Evolutionary conservation across 2,329 filamentous ascomycete genomes (phyloP).

Genomic region (Cryphonectria radicalis): DNA sequence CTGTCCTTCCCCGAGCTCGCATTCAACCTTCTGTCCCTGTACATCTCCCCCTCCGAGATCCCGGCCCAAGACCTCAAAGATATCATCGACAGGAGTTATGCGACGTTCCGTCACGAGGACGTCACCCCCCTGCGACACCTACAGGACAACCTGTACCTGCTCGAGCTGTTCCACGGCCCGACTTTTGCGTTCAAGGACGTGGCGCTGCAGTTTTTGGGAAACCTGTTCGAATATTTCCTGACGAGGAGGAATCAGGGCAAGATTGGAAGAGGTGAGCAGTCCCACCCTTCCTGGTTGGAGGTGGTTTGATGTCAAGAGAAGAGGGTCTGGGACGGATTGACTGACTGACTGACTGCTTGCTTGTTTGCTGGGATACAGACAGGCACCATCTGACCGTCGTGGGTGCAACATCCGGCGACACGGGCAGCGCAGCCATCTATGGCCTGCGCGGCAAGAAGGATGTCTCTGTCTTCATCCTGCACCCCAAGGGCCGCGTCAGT

Average conservation of each 20-base stretch:
- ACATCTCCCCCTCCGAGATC: constrained; percentile 84
- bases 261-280: constrained; percentile 54
- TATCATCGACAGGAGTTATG: constrained; percentile 84
- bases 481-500: constrained; percentile 87
- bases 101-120: constrained; percentile 81
- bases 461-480: constrained; percentile 92
- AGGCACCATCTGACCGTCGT: constrained; percentile 84
- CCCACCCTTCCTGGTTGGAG: not conserved
- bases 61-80: constrained; percentile 77
- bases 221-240: constrained; percentile 90
- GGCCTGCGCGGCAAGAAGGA: constrained; percentile 95
- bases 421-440: constrained; percentile 94
- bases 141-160: constrained; percentile 77
- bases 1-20: constrained; percentile 82
- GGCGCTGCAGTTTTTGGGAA: constrained; percentile 92
- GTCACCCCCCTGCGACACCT: constrained; percentile 81
- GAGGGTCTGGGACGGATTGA: constrained; percentile 23
- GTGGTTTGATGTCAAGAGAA: not conserved
- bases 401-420: constrained; percentile 85
- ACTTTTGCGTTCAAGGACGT: constrained; percentile 97
- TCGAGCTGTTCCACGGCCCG: constrained; percentile 96
- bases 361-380: constrained; percentile 47
- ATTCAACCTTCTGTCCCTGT: constrained; percentile 82
- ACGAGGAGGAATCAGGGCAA: constrained; percentile 73
- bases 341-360: constrained; percentile 33